Base-by-base conservation (phyloP, 176 grass and related monocot species). In the Phragmites australis region DNA sequence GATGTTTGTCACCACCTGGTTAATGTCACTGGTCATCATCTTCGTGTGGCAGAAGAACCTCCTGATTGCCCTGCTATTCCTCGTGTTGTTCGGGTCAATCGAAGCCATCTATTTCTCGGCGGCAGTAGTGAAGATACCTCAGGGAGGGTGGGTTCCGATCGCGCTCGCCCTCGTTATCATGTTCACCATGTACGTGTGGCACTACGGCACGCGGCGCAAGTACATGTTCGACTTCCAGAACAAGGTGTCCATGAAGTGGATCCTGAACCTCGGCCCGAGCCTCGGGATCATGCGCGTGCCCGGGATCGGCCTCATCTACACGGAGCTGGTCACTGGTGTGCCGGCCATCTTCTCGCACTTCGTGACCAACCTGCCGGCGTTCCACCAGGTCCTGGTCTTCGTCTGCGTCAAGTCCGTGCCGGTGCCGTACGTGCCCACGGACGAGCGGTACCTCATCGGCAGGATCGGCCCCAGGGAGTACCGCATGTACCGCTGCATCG, bases 201-300 rank as follows among this genome's bases (percentile, higher is more conserved):
- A 94, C 80, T 94, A 94, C 9, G 92, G 92, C 41, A 89, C 89
- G 2, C 71, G 70, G 30, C 79, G 72, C 9, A 91, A 94, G 50
- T 91, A 94, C 82, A 54, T 65, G 54, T 89, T 89, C 63, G 92
- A 94, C 49, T 44, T 94, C 63, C 86, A 94, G 62, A 94, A 91
- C 70, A 94, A 91, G 89, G 92, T 94, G n/a, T 91, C 92, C 13
- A 91, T 94, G 89, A 94, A 87, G 57, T 91, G 86, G 89, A 91
- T 94, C 67, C 83, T 94, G 9, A 84, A 78, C 31, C 86, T 91
- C 22, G 92, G 92, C 12, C 92, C 92, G 47, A 94, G 86, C 76
- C 89, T 94, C 6, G 92, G 92, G 25, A 89, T 94, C 54, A 21
- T 94, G 62, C 92, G 92, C 23, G 89, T 94, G 21, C 92, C 92